Conservation (phyloP, 2,329 filamentous ascomycete genomes). For the Fusarium papillatum region DNA sequence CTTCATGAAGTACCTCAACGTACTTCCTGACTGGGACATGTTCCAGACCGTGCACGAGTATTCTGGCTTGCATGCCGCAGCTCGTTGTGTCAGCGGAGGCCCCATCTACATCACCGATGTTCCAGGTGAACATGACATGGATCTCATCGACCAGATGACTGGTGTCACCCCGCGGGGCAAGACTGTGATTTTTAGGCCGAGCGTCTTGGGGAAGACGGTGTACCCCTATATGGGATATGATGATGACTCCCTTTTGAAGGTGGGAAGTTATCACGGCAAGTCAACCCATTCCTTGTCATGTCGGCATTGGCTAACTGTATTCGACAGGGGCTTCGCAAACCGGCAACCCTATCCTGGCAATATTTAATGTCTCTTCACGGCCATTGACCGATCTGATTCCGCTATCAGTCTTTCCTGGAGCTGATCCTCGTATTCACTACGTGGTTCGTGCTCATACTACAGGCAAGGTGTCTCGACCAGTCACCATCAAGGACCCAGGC, state of each 20-base stretch:
- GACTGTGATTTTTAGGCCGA: slow-evolving; percentile 86
- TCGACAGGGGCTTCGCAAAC: slow-evolving; percentile 64
- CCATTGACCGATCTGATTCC: slow-evolving; percentile 77
- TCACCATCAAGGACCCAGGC: slow-evolving; percentile 57
- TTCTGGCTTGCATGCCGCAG: slow-evolving; percentile 89
- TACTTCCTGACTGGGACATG: slow-evolving; percentile 87
- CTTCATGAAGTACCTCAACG: slow-evolving; percentile 86
- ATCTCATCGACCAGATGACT: slow-evolving; percentile 85
- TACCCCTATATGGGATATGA: slow-evolving; percentile 83
- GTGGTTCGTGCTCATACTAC: slow-evolving; percentile 80
- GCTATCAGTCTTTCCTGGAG: slow-evolving; percentile 80
- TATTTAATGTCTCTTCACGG: slow-evolving; percentile 84
- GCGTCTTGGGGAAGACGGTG: slow-evolving; percentile 78
- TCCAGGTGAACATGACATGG: slow-evolving; percentile 83
- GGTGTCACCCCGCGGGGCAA: slow-evolving; percentile 78
- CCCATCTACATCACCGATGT: slow-evolving; percentile 96
- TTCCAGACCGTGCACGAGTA: slow-evolving; percentile 77
- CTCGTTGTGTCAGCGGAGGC: slow-evolving; percentile 89
- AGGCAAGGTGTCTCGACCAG: slow-evolving; percentile 70
- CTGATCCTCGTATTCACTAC: slow-evolving; percentile 70
- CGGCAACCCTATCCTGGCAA: slow-evolving; percentile 82
- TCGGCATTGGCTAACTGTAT: slow-evolving; percentile 8
- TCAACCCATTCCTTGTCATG: neutral
- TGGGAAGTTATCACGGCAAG: slow-evolving; percentile 82
- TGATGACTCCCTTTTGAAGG: slow-evolving; percentile 79